Evolutionary conservation across 768 basidiomycete genomes (phyloP).

Genomic region (Stropharia rugosoannulata): DNA sequence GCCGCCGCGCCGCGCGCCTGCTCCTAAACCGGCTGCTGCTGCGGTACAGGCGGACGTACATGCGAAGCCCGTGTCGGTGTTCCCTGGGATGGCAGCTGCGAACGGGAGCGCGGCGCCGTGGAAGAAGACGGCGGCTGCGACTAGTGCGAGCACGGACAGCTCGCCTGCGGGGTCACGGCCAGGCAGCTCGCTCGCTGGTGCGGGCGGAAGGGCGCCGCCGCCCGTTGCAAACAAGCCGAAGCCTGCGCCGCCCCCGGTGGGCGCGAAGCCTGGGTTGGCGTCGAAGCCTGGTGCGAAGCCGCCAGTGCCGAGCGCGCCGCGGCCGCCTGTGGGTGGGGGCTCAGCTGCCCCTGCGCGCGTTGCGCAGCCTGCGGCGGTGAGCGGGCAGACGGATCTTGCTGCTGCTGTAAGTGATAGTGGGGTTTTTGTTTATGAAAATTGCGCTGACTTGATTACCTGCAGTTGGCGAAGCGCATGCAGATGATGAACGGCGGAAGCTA

Average conservation of each 20-base stretch:
- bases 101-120: conserved; percentile 75
- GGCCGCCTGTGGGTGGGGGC: conserved; percentile 30
- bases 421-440: neutral
- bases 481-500: conserved; percentile 48
- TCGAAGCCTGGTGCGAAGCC: conserved; percentile 56
- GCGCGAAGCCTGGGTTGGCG: conserved; percentile 36
- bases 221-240: conserved; percentile 67
- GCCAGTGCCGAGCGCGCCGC: conserved; percentile 55
- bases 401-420: conserved; percentile 78
- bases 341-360: conserved; percentile 37
- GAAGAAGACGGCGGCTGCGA: conserved; percentile 53
- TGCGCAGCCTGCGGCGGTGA: conserved; percentile 40
- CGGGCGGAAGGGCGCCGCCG: conserved; percentile 56
- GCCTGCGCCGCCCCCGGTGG: conserved; percentile 41
- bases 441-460: conserved; percentile 6
- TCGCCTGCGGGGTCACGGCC: conserved; percentile 51
- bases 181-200: conserved; percentile 41
- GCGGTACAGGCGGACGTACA: conserved; percentile 54
- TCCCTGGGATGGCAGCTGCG: conserved; percentile 68
- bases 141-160: conserved; percentile 19
- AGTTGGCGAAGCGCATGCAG: conserved; percentile 82
- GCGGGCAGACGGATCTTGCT: conserved; percentile 76
- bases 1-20: conserved; percentile 35
- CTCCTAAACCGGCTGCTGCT: conserved; percentile 36
- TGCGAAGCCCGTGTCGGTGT: conserved; percentile 81